Evolutionary conservation across 2,329 filamentous ascomycete genomes (phyloP).

Genomic region (Cladorrhinum sp.): DNA sequence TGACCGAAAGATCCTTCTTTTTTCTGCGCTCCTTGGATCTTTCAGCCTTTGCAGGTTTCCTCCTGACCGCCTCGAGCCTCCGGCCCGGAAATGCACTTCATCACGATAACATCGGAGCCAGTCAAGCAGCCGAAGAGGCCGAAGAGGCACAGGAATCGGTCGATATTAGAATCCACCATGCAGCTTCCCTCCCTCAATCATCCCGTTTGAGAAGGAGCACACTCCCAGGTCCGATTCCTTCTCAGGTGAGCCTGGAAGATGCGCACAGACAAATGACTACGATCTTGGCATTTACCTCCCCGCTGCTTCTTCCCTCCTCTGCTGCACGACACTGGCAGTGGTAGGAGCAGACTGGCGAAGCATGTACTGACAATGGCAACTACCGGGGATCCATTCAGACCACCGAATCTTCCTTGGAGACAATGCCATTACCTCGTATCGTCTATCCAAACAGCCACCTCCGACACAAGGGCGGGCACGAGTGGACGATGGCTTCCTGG

Average conservation of each 20-base stretch:
- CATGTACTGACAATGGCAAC: background rate
- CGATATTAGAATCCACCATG: slow-evolving; percentile 8
- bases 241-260: background rate
- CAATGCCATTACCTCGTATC: background rate
- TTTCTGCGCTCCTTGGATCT: too few species aligned
- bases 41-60: background rate
- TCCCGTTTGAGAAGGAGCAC: slow-evolving; percentile 4
- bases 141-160: background rate
- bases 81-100: background rate
- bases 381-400: background rate
- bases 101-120: background rate
- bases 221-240: background rate
- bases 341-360: background rate
- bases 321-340: too few species aligned
- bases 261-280: background rate
- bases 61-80: background rate
- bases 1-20: too few species aligned
- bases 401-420: background rate
- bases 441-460: background rate
- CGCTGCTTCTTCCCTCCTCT: background rate
- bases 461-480: background rate
- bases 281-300: background rate
- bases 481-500: background rate
- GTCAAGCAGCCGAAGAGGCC: background rate
- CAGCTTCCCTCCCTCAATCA: slow-evolving; percentile 1